Base-by-base conservation (phyloP, 176 grass and related monocot genomes). In the Stipa capillata region DNA sequence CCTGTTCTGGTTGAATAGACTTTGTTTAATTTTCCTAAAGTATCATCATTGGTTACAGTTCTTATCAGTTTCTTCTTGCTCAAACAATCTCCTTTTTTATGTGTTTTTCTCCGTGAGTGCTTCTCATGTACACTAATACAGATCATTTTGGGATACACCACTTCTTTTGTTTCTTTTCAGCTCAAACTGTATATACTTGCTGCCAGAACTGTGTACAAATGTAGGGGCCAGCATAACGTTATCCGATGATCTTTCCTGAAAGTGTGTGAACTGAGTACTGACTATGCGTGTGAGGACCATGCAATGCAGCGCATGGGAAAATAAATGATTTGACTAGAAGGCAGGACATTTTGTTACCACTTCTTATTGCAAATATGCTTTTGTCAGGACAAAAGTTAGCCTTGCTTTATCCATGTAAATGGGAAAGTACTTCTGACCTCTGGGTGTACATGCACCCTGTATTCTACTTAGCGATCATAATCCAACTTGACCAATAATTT, bases 21-120 rank as follows among this genome's bases (percentile, higher is more conserved):
- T 69, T 73, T 36, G 66, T 89, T 60, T 48, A 87, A 85, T 48
- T 90, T 85, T 85, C 65, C 43, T 64, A 80, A 81, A 80, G 77
- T 48, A 85, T 70, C 48, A 90, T 88, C 84, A 90, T 87, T 84
- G 82, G 53, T 79, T 73, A 69, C 20, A 53, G 76, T 90, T 71
- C 78, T 83, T 53, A 45, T 40, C 84, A 85, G 76, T 94, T 84
- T 81, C 72, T 82, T 58, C 34, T 57, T 81, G 79, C 33, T 79
- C 13, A 76, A 75, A 52, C 34, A 44, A 55, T 83, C 3, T 18
- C 47, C 27, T 10, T 83, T 45, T 56, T 70, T 55, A 40, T 76
- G 63, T n/a, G 28, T 16, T 55, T 67, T 69, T 64, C 14, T 75
- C 32, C 11, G 18, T 21, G 20, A 68, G 69, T 52, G 21, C 33